Conservation (phyloP, 179 eudicot genomes). For the Drosera spatulata region DNA sequence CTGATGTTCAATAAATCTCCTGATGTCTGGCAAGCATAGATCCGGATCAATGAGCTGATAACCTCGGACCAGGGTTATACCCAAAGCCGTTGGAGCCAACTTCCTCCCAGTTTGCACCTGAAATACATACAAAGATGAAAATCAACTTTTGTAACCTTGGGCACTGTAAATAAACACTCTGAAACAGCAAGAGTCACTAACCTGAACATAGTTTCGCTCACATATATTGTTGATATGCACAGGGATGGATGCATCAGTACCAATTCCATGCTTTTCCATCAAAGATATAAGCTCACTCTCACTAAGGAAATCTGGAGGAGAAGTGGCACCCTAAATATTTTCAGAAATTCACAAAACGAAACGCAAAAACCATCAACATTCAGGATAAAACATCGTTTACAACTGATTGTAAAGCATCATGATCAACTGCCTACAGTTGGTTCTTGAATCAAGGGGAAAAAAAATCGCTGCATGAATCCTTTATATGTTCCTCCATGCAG, state of each 20-base stretch:
- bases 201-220: constrained; percentile 98
- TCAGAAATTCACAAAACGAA: neutral
- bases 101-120: constrained; percentile 94
- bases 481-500: too few relatives aligned
- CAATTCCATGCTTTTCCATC: constrained; percentile 87
- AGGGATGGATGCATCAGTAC: constrained; percentile 94
- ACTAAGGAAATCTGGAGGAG: constrained; percentile 80
- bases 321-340: constrained; percentile 55
- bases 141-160: neutral
- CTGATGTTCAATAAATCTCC: constrained; percentile 94
- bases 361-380: neutral
- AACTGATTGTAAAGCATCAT: too few relatives aligned
- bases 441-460: too few relatives aligned
- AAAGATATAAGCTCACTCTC: constrained; percentile 96
- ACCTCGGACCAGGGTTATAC: constrained; percentile 82
- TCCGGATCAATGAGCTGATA: constrained; percentile 95
- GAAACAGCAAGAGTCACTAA: constrained; percentile 9
- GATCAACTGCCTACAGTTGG: too few relatives aligned
- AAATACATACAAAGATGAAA: constrained; percentile 3
- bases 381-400: too few relatives aligned
- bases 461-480: too few relatives aligned
- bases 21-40: constrained; percentile 91
- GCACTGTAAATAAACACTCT: neutral
- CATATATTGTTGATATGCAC: constrained; percentile 95
- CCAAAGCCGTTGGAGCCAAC: constrained; percentile 86